Base-by-base conservation (phyloP, 2,329 filamentous ascomycete species). In the Delphinella strobiligena region DNA sequence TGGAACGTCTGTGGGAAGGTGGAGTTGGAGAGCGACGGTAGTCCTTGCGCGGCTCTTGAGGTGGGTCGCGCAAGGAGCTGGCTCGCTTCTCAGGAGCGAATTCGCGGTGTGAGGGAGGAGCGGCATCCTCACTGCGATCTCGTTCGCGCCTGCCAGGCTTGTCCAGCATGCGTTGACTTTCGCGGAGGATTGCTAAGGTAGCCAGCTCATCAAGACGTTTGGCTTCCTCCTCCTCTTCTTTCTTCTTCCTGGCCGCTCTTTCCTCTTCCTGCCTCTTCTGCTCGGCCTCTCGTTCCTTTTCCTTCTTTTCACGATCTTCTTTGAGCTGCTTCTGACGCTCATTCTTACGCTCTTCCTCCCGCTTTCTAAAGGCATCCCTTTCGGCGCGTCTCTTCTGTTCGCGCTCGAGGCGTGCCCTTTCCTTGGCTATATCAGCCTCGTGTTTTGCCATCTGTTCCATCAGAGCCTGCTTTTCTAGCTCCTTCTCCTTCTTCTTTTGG, bases 401-500 rank as follows among this genome's bases (percentile, higher is more conserved):
- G 5, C 64, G 60, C 46, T 71, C 63, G 43, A 60, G 36, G 4
- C 52, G 47, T 43, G 61, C 59, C n/a, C 51, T 58, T 50, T 67
- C 64, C 34, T 60, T 59, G 38, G 55, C 57, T 32, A 61, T 52
- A 34, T 65, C 63, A 18, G 63, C 61, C 38, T 67, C 61, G 45
- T 65, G 65, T 51, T 70, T 64, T 47, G 65, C 66, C 27, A 69
- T 63, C 38, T 64, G 61, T 33, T 68, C 63, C 43, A 71, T 52
- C 55, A 58, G 68, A 54, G 61, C 66, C 53, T 55, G 67, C 59
- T 69, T 70, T 59, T 74, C 76, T 56, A 79, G 74, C 52, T 79
- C 70, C 24, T 75, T 72, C 39, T 76, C 73, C 44, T 62, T 63
- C 40, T 74, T 72, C 15, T 67, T 67, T 46, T 80, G 73, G 47